Conservation (phyloP, 2,329 filamentous ascomycete genomes). For the Aspergillus transmontanensis region DNA sequence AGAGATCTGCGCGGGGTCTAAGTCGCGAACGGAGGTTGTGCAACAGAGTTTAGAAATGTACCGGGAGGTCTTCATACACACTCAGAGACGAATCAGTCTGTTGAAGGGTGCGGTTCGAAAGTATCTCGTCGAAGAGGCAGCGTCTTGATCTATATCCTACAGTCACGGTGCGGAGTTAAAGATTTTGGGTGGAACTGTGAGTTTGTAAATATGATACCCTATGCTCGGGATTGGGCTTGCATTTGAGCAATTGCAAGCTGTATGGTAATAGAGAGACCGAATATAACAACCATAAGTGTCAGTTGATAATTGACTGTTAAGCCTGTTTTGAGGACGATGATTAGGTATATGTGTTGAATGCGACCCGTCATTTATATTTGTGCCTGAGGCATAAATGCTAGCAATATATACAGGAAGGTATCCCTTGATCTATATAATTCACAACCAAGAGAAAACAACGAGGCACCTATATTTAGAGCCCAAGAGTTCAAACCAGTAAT, state of each 20-base stretch:
- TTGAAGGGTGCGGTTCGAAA: slow-evolving; percentile 61
- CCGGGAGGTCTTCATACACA: slow-evolving; percentile 80
- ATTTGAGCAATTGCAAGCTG: not conserved
- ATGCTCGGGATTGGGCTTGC: not conserved
- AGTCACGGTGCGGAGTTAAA: not conserved
- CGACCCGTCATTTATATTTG: not conserved
- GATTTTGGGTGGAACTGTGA: not conserved
- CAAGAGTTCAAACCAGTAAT: not conserved
- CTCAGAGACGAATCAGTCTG: slow-evolving; percentile 71
- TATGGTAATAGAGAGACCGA: not conserved
- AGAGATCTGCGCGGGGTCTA: slow-evolving; percentile 87
- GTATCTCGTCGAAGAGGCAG: slow-evolving; percentile 52
- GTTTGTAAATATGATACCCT: slow-evolving; percentile 12
- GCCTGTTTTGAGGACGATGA: not conserved
- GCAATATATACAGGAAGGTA: too few relatives aligned
- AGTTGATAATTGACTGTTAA: not conserved
- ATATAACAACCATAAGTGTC: not conserved
- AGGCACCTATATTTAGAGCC: not conserved
- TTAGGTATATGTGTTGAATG: not conserved
- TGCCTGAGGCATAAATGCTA: not conserved
- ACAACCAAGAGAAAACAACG: too few relatives aligned
- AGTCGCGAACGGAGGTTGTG: slow-evolving; percentile 73
- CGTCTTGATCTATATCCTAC: slow-evolving; percentile 16
- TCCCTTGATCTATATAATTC: too few relatives aligned
- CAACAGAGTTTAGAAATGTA: slow-evolving; percentile 85